phyloP scores from a whole-genome alignment of 352 stramenopile species.

The Phytophthora vignae region DNA sequence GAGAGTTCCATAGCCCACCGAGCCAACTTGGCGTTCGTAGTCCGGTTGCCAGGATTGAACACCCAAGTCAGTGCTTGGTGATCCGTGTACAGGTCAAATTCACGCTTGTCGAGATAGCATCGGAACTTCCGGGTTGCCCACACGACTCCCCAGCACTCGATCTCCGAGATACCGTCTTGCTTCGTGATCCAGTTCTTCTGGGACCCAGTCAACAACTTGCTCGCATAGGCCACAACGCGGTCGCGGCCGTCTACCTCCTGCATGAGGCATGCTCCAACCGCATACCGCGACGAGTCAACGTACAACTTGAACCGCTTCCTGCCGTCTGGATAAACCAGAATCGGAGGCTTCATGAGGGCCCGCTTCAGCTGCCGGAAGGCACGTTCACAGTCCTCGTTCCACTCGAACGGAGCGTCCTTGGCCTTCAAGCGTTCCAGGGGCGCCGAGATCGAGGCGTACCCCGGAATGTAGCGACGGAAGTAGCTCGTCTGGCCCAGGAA shows the following conservation, averaged over 20 bases:
- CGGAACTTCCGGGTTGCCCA: slow-evolving; percentile 1
- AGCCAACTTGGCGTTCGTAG: slow-evolving; percentile 5
- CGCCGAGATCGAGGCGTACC: slow-evolving; percentile 2
- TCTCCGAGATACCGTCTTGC: background rate
- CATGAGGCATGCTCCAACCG: background rate
- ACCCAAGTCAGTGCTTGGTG: no score
- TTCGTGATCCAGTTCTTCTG: slow-evolving; percentile 3
- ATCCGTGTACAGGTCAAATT: no score
- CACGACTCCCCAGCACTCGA: background rate
- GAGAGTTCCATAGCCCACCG: slow-evolving; percentile 12
- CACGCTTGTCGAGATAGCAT: background rate
- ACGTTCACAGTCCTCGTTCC: slow-evolving; percentile 2
- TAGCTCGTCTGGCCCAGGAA: slow-evolving; percentile 5
- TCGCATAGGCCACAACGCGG: background rate
- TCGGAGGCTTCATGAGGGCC: background rate
- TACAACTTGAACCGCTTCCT: slow-evolving; percentile 5
- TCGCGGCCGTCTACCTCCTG: no score
- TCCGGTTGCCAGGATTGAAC: no score
- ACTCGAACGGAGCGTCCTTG: background rate
- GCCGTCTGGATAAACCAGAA: slow-evolving; percentile 3
- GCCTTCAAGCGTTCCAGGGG: slow-evolving; percentile 7
- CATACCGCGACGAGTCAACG: slow-evolving; percentile 4
- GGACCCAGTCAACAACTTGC: background rate
- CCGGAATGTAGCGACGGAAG: slow-evolving; percentile 7
- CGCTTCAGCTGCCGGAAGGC: slow-evolving; percentile 10